Percentiles rank a stretch among this genome's conserved stretches.
Evolutionary conservation across 169 alveolate genomes (phyloP).

Genomic region (Plasmodium adleri): DNA sequence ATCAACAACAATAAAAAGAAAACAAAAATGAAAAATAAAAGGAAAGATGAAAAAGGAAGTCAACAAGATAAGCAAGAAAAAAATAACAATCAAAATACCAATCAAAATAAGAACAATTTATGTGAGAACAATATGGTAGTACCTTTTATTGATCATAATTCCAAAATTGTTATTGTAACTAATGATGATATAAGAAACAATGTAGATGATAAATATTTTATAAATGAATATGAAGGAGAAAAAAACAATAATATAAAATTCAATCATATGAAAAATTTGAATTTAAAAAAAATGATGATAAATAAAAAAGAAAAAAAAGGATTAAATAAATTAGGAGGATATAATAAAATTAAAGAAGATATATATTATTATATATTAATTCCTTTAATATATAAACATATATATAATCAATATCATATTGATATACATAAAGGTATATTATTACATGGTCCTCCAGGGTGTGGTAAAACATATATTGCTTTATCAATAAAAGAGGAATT

Average conservation of each 20-base stretch:
- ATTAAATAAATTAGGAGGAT: constrained; percentile 80
- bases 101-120: too few relatives aligned
- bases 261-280: not conserved
- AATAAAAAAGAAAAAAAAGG: constrained; percentile 36
- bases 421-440: constrained; percentile 78
- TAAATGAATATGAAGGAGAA: not conserved
- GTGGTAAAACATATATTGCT: constrained; percentile 83
- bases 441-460: constrained; percentile 86
- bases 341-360: constrained; percentile 77
- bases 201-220: not conserved
- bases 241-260: not conserved
- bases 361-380: constrained; percentile 75
- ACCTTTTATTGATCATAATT: constrained; percentile 30
- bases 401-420: constrained; percentile 76
- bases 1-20: not conserved
- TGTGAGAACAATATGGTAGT: constrained; percentile 8
- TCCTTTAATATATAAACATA: constrained; percentile 76
- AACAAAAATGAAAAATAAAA: constrained; percentile 27
- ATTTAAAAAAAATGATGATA: not conserved
- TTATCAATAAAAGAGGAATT: constrained; percentile 68
- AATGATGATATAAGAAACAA: not conserved
- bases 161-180: constrained; percentile 27
- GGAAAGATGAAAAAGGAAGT: not conserved
- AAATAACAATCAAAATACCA: too few relatives aligned
- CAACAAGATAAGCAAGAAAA: too few relatives aligned